phyloP scores from a whole-genome alignment of 345 rosid genomes.

The Gossypium mustelinum region DNA sequence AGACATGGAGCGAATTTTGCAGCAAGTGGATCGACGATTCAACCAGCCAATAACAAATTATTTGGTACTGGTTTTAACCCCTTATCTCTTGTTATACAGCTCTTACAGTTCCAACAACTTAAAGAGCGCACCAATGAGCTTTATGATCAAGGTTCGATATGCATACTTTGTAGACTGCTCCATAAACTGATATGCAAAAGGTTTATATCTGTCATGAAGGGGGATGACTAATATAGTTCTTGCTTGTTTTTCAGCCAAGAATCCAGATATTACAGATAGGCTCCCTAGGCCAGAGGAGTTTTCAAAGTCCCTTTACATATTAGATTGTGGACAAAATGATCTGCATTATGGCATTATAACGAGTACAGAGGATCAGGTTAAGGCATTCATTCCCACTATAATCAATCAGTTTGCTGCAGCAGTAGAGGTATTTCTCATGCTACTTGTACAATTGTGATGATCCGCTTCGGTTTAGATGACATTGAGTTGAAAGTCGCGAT shows the following conservation, averaged over 20 bases:
- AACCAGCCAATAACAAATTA: conserved; percentile 4
- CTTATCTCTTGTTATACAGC: conserved; percentile 22
- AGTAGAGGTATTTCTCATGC: background rate
- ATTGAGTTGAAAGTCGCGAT: no score
- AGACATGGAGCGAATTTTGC: conserved; percentile 33
- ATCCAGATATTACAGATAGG: background rate
- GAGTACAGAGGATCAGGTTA: background rate
- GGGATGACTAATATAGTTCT: background rate
- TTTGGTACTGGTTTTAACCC: conserved; percentile 14
- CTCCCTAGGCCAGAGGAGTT: background rate
- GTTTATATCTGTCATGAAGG: background rate
- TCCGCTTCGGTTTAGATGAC: no score
- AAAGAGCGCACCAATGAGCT: conserved; percentile 20
- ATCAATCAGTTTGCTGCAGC: background rate
- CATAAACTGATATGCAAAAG: background rate
- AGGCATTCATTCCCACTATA: background rate
- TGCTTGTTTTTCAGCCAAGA: background rate
- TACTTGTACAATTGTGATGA: no score
- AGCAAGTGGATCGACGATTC: conserved; percentile 23
- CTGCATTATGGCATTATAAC: background rate
- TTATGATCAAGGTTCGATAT: conserved; percentile 17
- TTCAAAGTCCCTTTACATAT: background rate
- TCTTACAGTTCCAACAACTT: conserved; percentile 22
- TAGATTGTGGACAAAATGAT: background rate
- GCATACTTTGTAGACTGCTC: background rate